Percentiles rank a stretch among this genome's conserved stretches.
These are phyloP conservation scores for Yarrowia sp. DNA, from an alignment of 805 yeast species.

Conservation along the genomic window DNA sequence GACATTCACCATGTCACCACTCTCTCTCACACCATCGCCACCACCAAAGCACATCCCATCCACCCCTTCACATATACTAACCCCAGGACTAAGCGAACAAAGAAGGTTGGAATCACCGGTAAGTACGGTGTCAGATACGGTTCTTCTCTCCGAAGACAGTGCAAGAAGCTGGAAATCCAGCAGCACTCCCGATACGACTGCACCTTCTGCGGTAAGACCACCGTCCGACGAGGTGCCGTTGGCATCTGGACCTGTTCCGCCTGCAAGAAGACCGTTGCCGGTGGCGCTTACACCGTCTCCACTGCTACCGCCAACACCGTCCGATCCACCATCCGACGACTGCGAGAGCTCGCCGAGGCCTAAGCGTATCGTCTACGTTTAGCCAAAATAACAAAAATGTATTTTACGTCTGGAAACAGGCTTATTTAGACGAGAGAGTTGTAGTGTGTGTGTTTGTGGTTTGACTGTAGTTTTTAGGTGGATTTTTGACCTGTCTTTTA, in stretches of 20 bases:
- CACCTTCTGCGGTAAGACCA: slow-evolving; percentile 99
- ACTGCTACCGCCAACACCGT: slow-evolving; percentile 99
- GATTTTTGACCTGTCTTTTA: too few species aligned
- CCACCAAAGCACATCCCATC: too few species aligned
- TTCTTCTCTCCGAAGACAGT: slow-evolving; percentile 99
- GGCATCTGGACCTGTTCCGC: slow-evolving; percentile 99
- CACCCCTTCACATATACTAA: neutral
- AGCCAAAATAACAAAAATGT: slow-evolving; percentile 39
- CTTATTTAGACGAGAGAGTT: neutral
- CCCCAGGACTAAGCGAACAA: slow-evolving; percentile 98
- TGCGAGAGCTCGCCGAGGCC: slow-evolving; percentile 99
- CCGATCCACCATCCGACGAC: slow-evolving; percentile 99
- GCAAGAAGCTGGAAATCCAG: slow-evolving; percentile 98
- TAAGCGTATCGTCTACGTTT: slow-evolving; percentile 54
- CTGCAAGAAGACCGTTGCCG: slow-evolving; percentile 97
- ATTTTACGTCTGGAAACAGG: slow-evolving; percentile 36
- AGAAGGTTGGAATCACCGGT: slow-evolving; percentile 99
- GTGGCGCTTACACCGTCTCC: slow-evolving; percentile 98
- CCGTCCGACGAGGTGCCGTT: slow-evolving; percentile 96
- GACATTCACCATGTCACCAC: neutral
- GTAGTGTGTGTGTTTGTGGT: neutral
- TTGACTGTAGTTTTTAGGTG: too few species aligned
- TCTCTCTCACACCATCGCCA: too few species aligned
- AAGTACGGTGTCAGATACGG: slow-evolving; percentile 99
- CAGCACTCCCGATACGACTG: slow-evolving; percentile 99